Base-by-base conservation (phyloP, 2,329 filamentous ascomycete genomes). In the Onygena corvina region DNA sequence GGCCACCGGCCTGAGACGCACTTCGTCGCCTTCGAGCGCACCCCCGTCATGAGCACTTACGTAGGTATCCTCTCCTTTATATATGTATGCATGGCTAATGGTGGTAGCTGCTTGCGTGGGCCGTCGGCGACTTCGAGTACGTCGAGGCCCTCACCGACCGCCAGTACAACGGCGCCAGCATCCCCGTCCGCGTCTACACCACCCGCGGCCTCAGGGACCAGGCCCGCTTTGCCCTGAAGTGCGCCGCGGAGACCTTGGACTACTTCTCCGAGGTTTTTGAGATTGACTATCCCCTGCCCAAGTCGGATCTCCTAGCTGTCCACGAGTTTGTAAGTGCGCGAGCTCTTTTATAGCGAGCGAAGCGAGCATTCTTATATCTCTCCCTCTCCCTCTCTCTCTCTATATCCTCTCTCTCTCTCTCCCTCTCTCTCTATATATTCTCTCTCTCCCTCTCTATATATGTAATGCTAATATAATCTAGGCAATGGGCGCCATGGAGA, bases 121-220 rank as follows among this genome's bases (percentile, higher is more conserved):
- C 90, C 18, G 79, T 95, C 54, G 92, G 92, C 51, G 90, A 98
- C 66, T 96, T 98, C 56, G 90, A 96, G 68, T 94, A 94, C 60
- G 81, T 96, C 49, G 92, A 98, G 70, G 85, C 84, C 48, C 84
- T 86, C 63, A 98, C 92, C 2, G 77, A 87, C 61, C 82, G 90
- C 58, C 82, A 84, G 65, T 96, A 98, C 70, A 85, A 93, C 53
- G 90, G 88, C 61, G 88, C 89, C 71, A 82, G 79, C 61, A 78
- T 98, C 29, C 92, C 92, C 14, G 90, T 96, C 48, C 83, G 92
- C 55, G 89, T 98, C 29, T 98, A 96, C 69, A 95, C 90, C 1
- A 96, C 90, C 7, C 83, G 81, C 54, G 92, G 92, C n/a, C 75
- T 98, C 54, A 89, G 93, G 69, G 83, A 93, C 56, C 89, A 96